Evolutionary conservation across 306 rosid species (phyloP).

Genomic region (Gynostemma pentaphyllum): DNA sequence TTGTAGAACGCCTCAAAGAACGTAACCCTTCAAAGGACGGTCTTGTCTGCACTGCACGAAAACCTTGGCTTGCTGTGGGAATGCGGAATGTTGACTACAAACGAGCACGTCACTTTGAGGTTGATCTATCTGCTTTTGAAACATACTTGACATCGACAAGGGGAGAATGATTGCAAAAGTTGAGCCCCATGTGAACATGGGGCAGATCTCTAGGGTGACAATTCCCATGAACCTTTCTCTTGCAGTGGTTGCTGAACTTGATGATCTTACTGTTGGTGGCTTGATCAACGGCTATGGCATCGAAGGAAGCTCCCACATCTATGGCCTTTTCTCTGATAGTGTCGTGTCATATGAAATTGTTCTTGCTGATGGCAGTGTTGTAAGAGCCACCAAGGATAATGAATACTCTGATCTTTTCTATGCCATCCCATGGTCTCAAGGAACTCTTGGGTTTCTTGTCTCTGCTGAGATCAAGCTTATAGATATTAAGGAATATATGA

Average conservation of each 20-base stretch:
- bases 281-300: slow-evolving; percentile 95
- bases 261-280: slow-evolving; percentile 98
- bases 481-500: slow-evolving; percentile 84
- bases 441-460: slow-evolving; percentile 89
- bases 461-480: slow-evolving; percentile 94
- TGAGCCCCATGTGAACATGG: slow-evolving; percentile 98
- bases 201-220: slow-evolving; percentile 76
- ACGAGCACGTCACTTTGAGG: slow-evolving; percentile 95
- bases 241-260: slow-evolving; percentile 95
- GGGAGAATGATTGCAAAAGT: slow-evolving; percentile 77
- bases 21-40: slow-evolving; percentile 81
- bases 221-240: slow-evolving; percentile 83
- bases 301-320: slow-evolving; percentile 94
- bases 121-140: slow-evolving; percentile 79
- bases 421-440: slow-evolving; percentile 95
- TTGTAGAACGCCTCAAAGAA: slow-evolving; percentile 75
- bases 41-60: slow-evolving; percentile 94
- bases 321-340: slow-evolving; percentile 83
- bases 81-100: slow-evolving; percentile 97
- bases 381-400: slow-evolving; percentile 83
- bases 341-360: slow-evolving; percentile 84
- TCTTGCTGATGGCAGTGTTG: slow-evolving; percentile 87
- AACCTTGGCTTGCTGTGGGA: slow-evolving; percentile 96
- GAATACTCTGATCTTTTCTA: slow-evolving; percentile 80
- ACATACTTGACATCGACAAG: slow-evolving; percentile 59